Evolutionary conservation across 129 eudicot species (phyloP).

Genomic region (Kitagawia praeruptora): DNA sequence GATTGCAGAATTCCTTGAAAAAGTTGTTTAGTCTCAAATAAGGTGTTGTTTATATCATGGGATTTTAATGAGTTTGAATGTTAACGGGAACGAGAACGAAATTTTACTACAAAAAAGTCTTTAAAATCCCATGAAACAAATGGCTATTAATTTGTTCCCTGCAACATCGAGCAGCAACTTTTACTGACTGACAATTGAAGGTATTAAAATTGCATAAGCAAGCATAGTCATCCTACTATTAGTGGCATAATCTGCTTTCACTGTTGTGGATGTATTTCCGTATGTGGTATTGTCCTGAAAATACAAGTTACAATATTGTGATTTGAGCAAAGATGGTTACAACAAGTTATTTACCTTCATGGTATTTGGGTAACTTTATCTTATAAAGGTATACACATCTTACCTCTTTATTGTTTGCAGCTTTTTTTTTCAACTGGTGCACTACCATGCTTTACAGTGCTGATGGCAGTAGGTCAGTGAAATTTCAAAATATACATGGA

Average conservation of each 20-base stretch:
- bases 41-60: too few species aligned
- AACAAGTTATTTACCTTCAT: not conserved
- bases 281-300: not conserved
- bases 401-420: conserved; percentile 29
- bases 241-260: not conserved
- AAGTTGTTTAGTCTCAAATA: too few species aligned
- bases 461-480: conserved; percentile 62
- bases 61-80: too few species aligned
- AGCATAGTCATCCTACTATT: not conserved
- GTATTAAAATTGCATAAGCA: not conserved
- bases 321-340: not conserved
- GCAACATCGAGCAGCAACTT: not conserved
- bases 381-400: not conserved
- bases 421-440: conserved; percentile 84
- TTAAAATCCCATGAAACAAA: too few species aligned
- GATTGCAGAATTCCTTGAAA: not conserved
- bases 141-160: not conserved
- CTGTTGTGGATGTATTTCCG: not conserved
- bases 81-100: too few species aligned
- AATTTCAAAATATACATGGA: not conserved
- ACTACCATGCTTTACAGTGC: conserved; percentile 95
- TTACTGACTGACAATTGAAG: not conserved
- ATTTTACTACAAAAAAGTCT: too few species aligned
- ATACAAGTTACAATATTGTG: not conserved
- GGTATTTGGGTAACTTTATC: not conserved